Evolutionary conservation across 345 rosid species (phyloP), one percentile per base, ranked within the genome.

Genomic region (Toxicodendron radicans): DNA sequence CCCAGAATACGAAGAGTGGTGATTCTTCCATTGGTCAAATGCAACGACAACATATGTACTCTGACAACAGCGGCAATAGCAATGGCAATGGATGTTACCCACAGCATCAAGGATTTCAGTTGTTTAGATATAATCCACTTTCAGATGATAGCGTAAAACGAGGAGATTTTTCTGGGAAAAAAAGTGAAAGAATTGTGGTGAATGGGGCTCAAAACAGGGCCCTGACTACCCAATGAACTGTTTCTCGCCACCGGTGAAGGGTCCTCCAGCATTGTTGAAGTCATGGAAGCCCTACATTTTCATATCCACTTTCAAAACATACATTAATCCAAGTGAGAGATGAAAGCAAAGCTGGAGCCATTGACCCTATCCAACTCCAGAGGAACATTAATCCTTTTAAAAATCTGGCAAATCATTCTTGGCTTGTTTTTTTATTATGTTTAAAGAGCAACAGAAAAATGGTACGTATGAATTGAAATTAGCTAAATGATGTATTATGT

Each of bases 401-500:
- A 27, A 10, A 20, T 32, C n/a, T 2, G 6, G 78, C 83, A 76
- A 79, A 61, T 79, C 81, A 82, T 79, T 76, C 83, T 79, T 79
- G 85, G 85, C 80, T 82, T 27, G 67, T 52, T 65, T 32, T 27
- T 60, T 9, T 10, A 14, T 61, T 66, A 20, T 41, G 57, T 58
- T 77, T 2, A 16, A 57, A 21, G 53, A 38, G 13, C 58, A 48
- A n/a, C 33, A 7, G 57, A 23, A 11, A 51, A 32, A 63, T 18
- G 48, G 66, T 7, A 66, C 21, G 18, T 12, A 48, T 3, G 3
- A 12, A 54, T 30, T 43, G 4, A 43, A 43, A 23, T 68, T 59
- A 53, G 58, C 14, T 60, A 20, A 18, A 38, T 38, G 1, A 38
- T 5, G 43, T 7, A 38, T 38, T 16, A 20, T 45, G n/a, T 30